Base-by-base conservation (phyloP, 2,329 filamentous ascomycete genomes). In the Alternaria longipes region DNA sequence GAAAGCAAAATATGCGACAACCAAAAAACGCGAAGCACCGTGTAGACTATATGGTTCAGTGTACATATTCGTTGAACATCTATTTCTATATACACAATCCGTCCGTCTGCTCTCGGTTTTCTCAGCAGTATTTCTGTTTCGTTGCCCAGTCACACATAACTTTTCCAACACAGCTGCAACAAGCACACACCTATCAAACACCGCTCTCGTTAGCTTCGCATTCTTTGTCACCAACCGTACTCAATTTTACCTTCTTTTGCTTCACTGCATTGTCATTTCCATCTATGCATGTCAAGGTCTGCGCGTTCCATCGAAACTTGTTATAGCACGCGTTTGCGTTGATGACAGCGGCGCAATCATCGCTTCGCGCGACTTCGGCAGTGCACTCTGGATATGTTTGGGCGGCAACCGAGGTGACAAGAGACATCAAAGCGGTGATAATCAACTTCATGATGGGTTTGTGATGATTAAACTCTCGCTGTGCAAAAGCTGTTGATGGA, bases 241-340 rank as follows among this genome's bases (percentile, higher is more conserved):
- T 38, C 20, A 12, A n/a, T 24, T 54, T 24, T 63, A 71, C 74
- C 67, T 73, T 73, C 41, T 60, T 69, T 22, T 66, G 52, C 49
- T 66, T 74, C 16, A 68, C 66, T 6, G 54, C 42, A 20, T 71
- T 61, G 46, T 72, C 60, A 9, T 45, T 65, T 9, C 72, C 74
- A 49, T 76, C 71, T 20, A 76, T 72, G 36, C 73, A 76, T 14
- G 54, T 59, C 36, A 74, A 50, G 4, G 71, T 71, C 41, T 66
- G 64, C 16, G 66, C 58, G 34, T 68, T 69, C 30, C 70, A 76
- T 11, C 70, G 63, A 38, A 66, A 61, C 56, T 74, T 65, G 60
- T 76, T 76, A 62, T 75, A 74, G 58, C 72, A 76, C 6, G 73
- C 73, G 46, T 74, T 75, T 18, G 74, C 73, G 51, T 75, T 67